Percentiles rank a stretch among this genome's conserved stretches.
phyloP scores from a whole-genome alignment of 1,284 basidiomycete genomes.

The Melampsora americana region DNA sequence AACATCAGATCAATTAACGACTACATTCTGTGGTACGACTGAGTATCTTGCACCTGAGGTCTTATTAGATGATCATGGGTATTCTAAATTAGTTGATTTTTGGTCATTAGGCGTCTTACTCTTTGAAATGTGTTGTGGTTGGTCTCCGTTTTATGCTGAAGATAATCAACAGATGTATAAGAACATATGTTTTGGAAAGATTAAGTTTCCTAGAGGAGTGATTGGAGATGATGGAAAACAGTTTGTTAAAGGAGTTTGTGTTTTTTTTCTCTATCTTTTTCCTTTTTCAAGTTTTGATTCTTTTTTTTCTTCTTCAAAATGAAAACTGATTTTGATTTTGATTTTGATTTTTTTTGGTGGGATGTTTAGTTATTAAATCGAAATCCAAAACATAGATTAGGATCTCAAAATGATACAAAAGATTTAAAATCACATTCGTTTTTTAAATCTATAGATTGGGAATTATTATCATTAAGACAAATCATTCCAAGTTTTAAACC shows the following conservation, averaged over 20 bases:
- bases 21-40: constrained; percentile 89
- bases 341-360: no score
- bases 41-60: constrained; percentile 95
- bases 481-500: constrained; percentile 98
- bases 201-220: constrained; percentile 93
- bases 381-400: constrained; percentile 93
- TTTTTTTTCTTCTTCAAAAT: background rate
- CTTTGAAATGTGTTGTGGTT: constrained; percentile 90
- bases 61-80: constrained; percentile 95
- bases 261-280: background rate
- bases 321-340: background rate
- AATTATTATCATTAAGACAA: constrained; percentile 77
- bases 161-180: constrained; percentile 99
- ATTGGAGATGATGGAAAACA: constrained; percentile 98
- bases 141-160: constrained; percentile 99
- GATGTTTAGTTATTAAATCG: constrained; percentile 81
- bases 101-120: constrained; percentile 69
- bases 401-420: constrained; percentile 80
- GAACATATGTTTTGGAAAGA: constrained; percentile 87
- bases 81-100: constrained; percentile 97
- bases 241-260: constrained; percentile 78
- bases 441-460: constrained; percentile 89
- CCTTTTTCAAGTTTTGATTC: no score
- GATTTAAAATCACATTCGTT: constrained; percentile 96
- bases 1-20: constrained; percentile 87